phyloP scores from a whole-genome alignment of 1,139 yeast species.

The Blastobotrys persicus region DNA sequence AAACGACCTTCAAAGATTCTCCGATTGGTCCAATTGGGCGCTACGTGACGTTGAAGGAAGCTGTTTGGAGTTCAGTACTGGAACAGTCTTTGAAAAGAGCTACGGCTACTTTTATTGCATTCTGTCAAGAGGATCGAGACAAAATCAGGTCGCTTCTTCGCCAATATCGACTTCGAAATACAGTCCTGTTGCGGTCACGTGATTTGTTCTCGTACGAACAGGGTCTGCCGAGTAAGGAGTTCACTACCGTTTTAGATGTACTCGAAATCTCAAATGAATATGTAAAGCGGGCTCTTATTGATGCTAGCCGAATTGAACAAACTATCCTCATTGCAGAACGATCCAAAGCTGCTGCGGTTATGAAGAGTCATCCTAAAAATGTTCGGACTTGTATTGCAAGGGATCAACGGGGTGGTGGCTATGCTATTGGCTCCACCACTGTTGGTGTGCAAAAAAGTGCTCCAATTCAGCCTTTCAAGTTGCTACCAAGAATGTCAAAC shows the following conservation, averaged over 20 bases:
- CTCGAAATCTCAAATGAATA: constrained; percentile 54
- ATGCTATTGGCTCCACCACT: constrained; percentile 2
- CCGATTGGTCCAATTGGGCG: constrained; percentile 90
- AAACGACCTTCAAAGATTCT: constrained; percentile 38
- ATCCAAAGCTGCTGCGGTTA: constrained; percentile 48
- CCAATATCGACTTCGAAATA: constrained; percentile 32
- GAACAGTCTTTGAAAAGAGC: constrained; percentile 52
- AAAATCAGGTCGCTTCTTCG: constrained; percentile 47
- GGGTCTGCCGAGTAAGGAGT: constrained; percentile 40
- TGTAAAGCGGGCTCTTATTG: constrained; percentile 63
- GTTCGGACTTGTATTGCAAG: constrained; percentile 46
- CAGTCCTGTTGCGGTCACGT: constrained; percentile 53
- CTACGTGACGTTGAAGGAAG: constrained; percentile 54
- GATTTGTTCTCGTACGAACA: constrained; percentile 54
- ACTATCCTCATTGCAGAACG: constrained; percentile 53
- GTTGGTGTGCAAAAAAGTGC: constrained; percentile 36
- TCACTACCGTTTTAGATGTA: constrained; percentile 57
- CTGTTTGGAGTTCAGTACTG: constrained; percentile 61
- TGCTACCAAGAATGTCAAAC: constrained; percentile 25
- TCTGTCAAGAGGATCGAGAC: constrained; percentile 58
- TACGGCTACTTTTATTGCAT: constrained; percentile 66
- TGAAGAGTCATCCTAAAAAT: constrained; percentile 41
- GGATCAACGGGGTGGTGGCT: constrained; percentile 4
- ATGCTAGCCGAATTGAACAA: constrained; percentile 58
- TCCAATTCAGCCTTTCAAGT: constrained; percentile 49